Conservation (phyloP, 192 early-diverging fungal species). For the Geranomyces variabilis region DNA sequence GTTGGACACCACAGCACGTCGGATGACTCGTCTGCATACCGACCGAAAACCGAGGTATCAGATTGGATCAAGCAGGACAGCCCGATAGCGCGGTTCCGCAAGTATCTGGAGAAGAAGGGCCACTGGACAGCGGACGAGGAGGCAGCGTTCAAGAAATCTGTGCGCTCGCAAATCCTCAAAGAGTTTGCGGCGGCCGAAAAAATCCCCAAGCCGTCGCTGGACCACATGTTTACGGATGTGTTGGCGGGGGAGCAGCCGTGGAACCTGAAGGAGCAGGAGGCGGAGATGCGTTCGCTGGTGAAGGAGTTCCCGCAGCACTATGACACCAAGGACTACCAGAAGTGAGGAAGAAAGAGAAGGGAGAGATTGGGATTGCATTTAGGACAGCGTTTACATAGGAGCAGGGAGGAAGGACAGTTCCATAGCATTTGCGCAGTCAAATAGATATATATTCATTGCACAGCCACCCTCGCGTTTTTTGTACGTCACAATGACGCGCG, state of each 20-base stretch:
- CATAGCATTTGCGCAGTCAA: too few species aligned
- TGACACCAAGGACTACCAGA: conserved; percentile 21
- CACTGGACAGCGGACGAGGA: conserved; percentile 84
- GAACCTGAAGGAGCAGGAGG: conserved; percentile 75
- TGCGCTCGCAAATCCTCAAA: conserved; percentile 74
- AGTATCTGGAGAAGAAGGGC: conserved; percentile 81
- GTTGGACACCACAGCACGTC: conserved; percentile 97
- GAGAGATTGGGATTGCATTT: too few species aligned
- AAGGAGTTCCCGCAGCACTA: conserved; percentile 86
- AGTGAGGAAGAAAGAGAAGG: background rate
- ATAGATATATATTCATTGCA: too few species aligned
- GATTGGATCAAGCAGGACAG: conserved; percentile 85
- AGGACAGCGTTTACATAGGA: too few species aligned
- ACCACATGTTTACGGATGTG: conserved; percentile 90
- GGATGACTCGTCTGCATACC: conserved; percentile 95
- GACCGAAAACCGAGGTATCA: conserved; percentile 88
- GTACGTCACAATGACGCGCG: too few species aligned
- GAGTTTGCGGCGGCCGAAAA: conserved; percentile 86
- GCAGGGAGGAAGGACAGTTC: too few species aligned
- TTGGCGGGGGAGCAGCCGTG: conserved; percentile 80
- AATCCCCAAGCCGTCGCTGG: conserved; percentile 82
- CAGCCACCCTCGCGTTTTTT: too few species aligned
- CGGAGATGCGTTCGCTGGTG: conserved; percentile 77
- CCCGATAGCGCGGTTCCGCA: conserved; percentile 86
- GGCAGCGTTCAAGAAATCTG: conserved; percentile 59